Evolutionary conservation across 495 filamentous ascomycete genomes (phyloP), one percentile per base, ranked within the genome.

Genomic region (Neurospora sp.): DNA sequence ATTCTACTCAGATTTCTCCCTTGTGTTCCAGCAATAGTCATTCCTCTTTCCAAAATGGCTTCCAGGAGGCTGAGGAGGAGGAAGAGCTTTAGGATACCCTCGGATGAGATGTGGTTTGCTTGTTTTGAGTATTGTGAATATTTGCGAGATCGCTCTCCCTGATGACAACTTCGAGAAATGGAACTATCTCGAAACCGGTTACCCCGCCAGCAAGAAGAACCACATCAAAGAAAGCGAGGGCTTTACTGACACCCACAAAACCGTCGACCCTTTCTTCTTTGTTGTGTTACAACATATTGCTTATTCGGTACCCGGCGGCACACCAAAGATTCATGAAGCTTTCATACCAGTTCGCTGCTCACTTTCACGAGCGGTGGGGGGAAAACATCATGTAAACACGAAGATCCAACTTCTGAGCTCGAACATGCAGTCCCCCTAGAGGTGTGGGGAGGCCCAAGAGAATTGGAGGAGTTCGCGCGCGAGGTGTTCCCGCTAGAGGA

Each of bases 401-500:
- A 27, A 59, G n/a, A 10, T 59, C n/a, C 20, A 2, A 59, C 47
- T 4, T 59, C 22, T 59, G 44, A 10, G 20, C 47, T 59, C 47
- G 45, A 22, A 27, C 22, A 12, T 59, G 20, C 47, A 27, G 47
- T 59, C 10, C 9, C 18, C 10, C 20, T 45, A 37, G 86, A 90
- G 73, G 81, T 98, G 59, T 98, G 96, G 96, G 92, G 96, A 76
- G 96, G 95, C 6, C 92, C 91, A 78, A 86, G 96, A 45, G 92
- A 94, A 47, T 88, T 99, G 79, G 94, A 98, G 77, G 96, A 98
- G 80, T 99, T 97, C 81, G 96, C 95, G 39, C 87, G 93, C 27
- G 96, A 99, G 77, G 94, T 96, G 0, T 99, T 98, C 77, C 94
- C 94, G 0, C 85, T 97, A 4, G 96, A 99, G 81, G 96, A 99